Conservation (phyloP, 768 basidiomycete species). For the Calvatia gigantea region DNA sequence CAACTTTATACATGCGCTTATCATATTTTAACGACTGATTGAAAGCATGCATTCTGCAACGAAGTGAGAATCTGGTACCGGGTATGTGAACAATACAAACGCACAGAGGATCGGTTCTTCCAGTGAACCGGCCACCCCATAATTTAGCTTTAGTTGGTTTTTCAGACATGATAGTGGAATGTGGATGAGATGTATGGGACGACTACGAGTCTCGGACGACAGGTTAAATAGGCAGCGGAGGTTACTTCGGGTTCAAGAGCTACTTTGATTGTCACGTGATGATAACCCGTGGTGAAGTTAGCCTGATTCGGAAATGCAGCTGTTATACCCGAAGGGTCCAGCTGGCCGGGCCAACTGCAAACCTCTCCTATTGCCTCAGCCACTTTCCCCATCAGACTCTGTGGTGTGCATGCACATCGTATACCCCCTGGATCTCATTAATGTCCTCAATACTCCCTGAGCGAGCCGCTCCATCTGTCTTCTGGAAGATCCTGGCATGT, state of each 20-base stretch:
- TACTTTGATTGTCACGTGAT: no score
- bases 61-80: constrained; percentile 12
- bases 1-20: constrained; percentile 88
- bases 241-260: background rate
- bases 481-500: constrained; percentile 30
- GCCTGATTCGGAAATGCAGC: no score
- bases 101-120: constrained; percentile 84
- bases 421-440: background rate
- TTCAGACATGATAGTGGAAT: constrained; percentile 27
- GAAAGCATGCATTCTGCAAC: constrained; percentile 88
- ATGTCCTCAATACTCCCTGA: background rate
- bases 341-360: no score
- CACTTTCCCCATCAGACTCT: background rate
- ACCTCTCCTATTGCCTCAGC: no score
- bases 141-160: constrained; percentile 62
- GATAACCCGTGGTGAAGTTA: no score
- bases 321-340: no score
- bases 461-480: constrained; percentile 1
- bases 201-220: no score
- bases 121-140: constrained; percentile 89
- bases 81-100: constrained; percentile 21
- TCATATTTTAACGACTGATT: constrained; percentile 97
- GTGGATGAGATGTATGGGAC: background rate
- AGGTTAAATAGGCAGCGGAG: constrained; percentile 3
- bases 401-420: background rate